Evolutionary conservation across 2,329 filamentous ascomycete genomes (phyloP).

Genomic region (Fusarium aywerte): DNA sequence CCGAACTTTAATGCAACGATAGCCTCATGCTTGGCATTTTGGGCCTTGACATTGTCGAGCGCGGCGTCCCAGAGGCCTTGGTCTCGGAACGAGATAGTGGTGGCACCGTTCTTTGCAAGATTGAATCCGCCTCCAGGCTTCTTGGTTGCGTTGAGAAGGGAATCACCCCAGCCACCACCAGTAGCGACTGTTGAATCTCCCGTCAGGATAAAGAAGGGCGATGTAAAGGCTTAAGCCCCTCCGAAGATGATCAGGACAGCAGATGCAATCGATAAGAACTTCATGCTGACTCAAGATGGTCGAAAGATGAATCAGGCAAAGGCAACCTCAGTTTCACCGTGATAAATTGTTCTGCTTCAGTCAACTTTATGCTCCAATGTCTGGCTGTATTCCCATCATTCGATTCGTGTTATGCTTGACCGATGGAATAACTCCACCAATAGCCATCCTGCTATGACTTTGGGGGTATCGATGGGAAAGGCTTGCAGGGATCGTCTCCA

Average conservation of each 20-base stretch:
- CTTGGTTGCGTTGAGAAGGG: slow-evolving; percentile 7
- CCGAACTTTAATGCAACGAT: slow-evolving; percentile 23
- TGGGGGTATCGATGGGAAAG: not conserved
- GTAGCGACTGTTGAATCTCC: slow-evolving; percentile 25
- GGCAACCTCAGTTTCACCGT: fast-evolving
- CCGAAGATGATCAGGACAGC: not conserved
- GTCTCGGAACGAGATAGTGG: slow-evolving; percentile 10
- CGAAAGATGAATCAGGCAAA: not conserved
- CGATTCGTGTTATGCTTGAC: too few species aligned
- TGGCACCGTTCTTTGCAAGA: slow-evolving; percentile 18
- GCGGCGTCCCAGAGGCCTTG: slow-evolving; percentile 12
- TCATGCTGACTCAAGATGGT: not conserved
- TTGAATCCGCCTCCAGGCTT: slow-evolving; percentile 2
- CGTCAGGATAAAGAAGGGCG: slow-evolving; percentile 12
- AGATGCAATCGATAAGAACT: not conserved
- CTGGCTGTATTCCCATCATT: not conserved
- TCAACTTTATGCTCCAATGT: not conserved
- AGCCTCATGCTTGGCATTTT: slow-evolving; percentile 1
- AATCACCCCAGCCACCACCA: slow-evolving; percentile 3
- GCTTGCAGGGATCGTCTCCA: not conserved
- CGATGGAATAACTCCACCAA: not conserved
- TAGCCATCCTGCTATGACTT: not conserved
- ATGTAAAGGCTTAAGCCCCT: not conserved
- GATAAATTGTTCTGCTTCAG: not conserved
- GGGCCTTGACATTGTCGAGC: not conserved